Evolutionary conservation across 1,284 basidiomycete species (phyloP), one percentile per base, ranked within the genome.

Genomic region (Ustilago curta): DNA sequence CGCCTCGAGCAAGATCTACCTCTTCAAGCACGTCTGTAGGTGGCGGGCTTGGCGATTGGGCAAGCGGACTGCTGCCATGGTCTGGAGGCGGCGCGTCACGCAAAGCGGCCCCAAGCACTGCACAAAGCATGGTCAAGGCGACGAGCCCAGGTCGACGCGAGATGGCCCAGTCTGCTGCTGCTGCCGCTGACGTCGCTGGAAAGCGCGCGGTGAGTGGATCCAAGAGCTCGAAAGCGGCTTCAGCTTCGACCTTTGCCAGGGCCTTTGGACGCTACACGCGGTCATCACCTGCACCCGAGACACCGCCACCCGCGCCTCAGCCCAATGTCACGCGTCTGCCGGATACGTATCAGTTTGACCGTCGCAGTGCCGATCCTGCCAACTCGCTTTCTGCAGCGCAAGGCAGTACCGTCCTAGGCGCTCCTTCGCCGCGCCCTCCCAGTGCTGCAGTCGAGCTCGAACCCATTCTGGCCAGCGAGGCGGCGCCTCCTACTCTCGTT

Each of bases 401-500:
- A 18, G 32, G 47, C 19, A 77, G 81, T 6, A 63, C 80, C 18
- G 56, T 83, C 6, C 44, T 49, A 55, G 81, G 55, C 58, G 74
- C 68, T 65, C 81, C 74, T 21, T 49, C 83, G 80, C 80, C 80
- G 44, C 53, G 76, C 7, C 71, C 80, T 42, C 86, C 85, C 16
- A 85, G 85, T 9, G 85, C 86, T 1, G 92, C 92, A 0, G 94
- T 97, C 4, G 93, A 96, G 45, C 87, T 99, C 9, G 92, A 94
- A 65, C 92, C 92, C 1, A 97, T 98, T 77, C 92, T 96, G 25
- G 93, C 93, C 0, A 90, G 89, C 11, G 91, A 90, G 31, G 88
- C 91, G 8, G 92, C 94, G 75, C 95, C 96, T 1, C 96, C 96
- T 0, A 89, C 89, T 0, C 85, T 89, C 29, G 42, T 69, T 14